Evolutionary conservation across 257 asterid species (phyloP).

Genomic region (Henckelia pumila): DNA sequence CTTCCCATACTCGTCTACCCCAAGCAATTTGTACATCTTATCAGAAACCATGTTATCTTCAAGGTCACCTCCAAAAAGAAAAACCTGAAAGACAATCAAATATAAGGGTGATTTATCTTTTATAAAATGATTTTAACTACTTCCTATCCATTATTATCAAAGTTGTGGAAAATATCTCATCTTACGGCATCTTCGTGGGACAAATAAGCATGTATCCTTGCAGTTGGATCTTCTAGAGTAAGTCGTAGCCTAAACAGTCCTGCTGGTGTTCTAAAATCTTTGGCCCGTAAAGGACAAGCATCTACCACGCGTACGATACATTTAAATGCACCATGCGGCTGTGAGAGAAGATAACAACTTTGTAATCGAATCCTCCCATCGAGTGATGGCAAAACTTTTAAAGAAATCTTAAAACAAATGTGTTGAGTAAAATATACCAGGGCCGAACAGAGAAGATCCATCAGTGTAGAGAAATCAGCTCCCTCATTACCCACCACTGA

Average conservation of each 20-base stretch:
- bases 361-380: not conserved
- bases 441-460: conserved; percentile 18
- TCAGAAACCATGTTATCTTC: not conserved
- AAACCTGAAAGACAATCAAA: not conserved
- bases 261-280: conserved; percentile 9
- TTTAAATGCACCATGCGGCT: conserved; percentile 12
- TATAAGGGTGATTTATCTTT: not conserved
- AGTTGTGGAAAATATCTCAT: not conserved
- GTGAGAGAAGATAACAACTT: not conserved
- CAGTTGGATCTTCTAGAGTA: conserved; percentile 24
- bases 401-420: not conserved
- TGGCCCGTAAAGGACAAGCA: conserved; percentile 8
- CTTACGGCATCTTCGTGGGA: conserved; percentile 18
- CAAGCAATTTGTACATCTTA: conserved; percentile 14
- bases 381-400: not conserved
- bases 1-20: not conserved
- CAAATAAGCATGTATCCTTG: conserved; percentile 20
- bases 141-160: too few relatives aligned
- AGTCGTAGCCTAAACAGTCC: conserved; percentile 15
- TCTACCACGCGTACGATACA: conserved; percentile 17
- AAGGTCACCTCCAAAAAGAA: conserved; percentile 4
- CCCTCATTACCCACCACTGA: conserved; percentile 14
- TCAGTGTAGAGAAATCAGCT: conserved; percentile 1
- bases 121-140: too few relatives aligned
- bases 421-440: conserved; percentile 5